These are phyloP conservation scores for Besnoitia besnoiti DNA, from an alignment of 169 alveolate species.

Conservation along the genomic window DNA sequence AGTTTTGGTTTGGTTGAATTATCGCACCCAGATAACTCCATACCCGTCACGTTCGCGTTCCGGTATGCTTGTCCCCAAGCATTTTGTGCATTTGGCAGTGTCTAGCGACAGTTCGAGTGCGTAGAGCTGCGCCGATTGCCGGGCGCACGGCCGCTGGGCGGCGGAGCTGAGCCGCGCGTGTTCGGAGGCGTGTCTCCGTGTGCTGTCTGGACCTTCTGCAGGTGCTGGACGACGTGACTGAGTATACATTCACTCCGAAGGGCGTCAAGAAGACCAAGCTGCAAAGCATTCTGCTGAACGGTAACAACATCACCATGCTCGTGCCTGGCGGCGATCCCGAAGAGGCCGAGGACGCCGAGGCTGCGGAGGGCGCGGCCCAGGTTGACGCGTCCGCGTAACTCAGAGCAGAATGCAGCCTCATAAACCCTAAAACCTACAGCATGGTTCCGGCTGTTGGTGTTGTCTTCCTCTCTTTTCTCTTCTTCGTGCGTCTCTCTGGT, in stretches of 20 bases:
- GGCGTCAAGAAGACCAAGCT: slow-evolving; percentile 74
- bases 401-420: neutral
- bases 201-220: neutral
- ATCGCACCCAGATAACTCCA: too few relatives aligned
- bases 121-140: too few relatives aligned
- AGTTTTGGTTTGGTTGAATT: too few relatives aligned
- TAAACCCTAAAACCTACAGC: neutral
- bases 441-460: neutral
- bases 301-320: slow-evolving; percentile 76
- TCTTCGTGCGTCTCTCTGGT: too few relatives aligned
- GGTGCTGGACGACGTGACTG: slow-evolving; percentile 73
- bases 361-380: neutral
- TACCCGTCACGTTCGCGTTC: too few relatives aligned
- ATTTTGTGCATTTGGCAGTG: too few relatives aligned
- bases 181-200: neutral
- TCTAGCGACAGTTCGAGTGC: too few relatives aligned
- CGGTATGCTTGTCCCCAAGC: too few relatives aligned
- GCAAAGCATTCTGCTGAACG: slow-evolving; percentile 69
- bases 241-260: slow-evolving; percentile 68
- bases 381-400: neutral
- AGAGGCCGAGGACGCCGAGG: slow-evolving; percentile 24
- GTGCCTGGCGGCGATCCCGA: slow-evolving; percentile 78
- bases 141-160: too few relatives aligned
- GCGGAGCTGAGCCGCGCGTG: too few relatives aligned
- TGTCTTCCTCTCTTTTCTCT: neutral